Evolutionary conservation across 148 eudicot species (phyloP).

Genomic region (Suaeda aralocaspica): DNA sequence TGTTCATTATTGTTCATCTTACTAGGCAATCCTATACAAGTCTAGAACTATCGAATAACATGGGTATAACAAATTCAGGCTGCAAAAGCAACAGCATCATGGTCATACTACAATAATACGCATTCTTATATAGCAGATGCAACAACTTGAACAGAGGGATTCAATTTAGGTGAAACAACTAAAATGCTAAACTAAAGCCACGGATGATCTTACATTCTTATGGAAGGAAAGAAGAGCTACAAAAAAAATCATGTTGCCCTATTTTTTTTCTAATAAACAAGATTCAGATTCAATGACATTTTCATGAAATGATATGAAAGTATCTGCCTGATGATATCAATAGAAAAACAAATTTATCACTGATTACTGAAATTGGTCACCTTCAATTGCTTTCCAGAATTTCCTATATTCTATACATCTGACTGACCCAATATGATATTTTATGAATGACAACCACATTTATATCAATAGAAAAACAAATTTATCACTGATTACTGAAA

Average conservation of each 20-base stretch:
- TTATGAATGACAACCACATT: neutral
- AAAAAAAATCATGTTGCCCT: neutral
- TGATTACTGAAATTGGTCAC: too few relatives aligned
- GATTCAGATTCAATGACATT: neutral
- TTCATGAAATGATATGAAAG: too few relatives aligned
- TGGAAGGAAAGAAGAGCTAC: neutral
- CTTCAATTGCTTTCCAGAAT: neutral
- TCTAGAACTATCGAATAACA: neutral
- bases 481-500: too few relatives aligned
- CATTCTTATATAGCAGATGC: neutral
- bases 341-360: too few relatives aligned
- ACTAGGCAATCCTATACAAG: neutral
- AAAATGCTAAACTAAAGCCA: neutral
- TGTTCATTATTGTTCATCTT: neutral
- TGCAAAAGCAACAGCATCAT: neutral
- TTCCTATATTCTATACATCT: neutral
- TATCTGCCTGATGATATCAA: too few relatives aligned
- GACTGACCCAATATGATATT: too few relatives aligned
- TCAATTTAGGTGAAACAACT: neutral
- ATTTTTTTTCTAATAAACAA: neutral
- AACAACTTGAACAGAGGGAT: neutral
- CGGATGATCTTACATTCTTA: neutral
- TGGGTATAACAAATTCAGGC: neutral
- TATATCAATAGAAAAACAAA: too few relatives aligned
- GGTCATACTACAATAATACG: neutral